Conservation (phyloP, 2,329 filamentous ascomycete genomes). For the Cytospora piceicola region DNA sequence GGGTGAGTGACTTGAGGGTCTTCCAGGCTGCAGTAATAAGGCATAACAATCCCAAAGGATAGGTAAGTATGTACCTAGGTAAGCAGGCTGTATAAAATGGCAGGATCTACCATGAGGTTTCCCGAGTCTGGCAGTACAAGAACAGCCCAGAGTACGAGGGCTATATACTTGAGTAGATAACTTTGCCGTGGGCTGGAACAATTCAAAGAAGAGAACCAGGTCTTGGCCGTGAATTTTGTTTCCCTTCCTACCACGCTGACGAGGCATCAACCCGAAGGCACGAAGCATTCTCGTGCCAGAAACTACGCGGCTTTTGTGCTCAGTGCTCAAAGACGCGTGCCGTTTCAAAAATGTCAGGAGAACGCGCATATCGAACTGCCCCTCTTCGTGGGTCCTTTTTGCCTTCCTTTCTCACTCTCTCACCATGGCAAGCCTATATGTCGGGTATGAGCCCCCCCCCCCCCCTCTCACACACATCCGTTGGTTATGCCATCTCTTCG, state of each 20-base stretch:
- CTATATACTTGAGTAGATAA: neutral
- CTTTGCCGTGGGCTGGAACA: neutral
- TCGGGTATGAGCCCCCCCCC: neutral
- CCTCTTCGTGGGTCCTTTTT: neutral
- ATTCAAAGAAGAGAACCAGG: neutral
- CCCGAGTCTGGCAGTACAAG: neutral
- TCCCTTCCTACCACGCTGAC: too few relatives aligned
- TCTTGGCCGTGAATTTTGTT: too few relatives aligned
- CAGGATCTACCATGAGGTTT: neutral
- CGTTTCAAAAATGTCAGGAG: neutral
- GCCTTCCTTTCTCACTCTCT: neutral
- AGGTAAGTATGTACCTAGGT: too few relatives aligned
- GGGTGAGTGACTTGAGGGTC: neutral
- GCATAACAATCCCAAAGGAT: neutral
- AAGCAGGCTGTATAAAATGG: neutral
- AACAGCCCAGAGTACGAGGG: neutral
- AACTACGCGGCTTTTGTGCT: too few relatives aligned
- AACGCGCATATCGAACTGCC: slow-evolving; percentile 12
- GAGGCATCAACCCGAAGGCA: too few relatives aligned
- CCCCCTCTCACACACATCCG: slow-evolving; percentile 6
- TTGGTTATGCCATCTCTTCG: slow-evolving; percentile 7
- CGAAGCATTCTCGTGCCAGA: too few relatives aligned
- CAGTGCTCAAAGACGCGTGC: neutral
- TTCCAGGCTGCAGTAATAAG: neutral
- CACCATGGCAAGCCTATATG: neutral